Conservation (phyloP, 257 asterid species). For the Solanum verrucosum region DNA sequence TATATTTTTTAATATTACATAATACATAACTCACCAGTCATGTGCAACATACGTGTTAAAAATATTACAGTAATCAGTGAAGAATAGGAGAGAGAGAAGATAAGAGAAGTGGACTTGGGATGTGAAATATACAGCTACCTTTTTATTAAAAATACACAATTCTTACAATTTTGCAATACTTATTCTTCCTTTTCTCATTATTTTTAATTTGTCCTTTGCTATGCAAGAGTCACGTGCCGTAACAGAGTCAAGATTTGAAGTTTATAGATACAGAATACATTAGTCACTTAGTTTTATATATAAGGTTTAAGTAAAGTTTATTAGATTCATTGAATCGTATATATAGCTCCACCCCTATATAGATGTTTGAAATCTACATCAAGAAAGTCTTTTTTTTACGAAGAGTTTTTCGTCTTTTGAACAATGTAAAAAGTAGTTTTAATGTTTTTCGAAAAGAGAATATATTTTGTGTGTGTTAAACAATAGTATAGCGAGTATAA, state of each 20-base stretch:
- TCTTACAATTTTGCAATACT: background rate
- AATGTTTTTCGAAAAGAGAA: background rate
- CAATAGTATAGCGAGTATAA: background rate
- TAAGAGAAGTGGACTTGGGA: background rate
- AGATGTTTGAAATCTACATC: background rate
- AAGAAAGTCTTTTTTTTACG: background rate
- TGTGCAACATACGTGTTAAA: background rate
- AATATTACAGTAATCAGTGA: background rate
- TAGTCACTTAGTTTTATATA: background rate
- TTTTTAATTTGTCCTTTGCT: background rate
- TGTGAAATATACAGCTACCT: background rate
- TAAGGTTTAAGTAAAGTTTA: background rate
- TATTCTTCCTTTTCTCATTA: background rate
- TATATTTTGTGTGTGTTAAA: background rate
- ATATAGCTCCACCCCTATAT: background rate
- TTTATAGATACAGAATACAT: background rate
- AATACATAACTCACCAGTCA: background rate
- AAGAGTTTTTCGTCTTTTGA: background rate
- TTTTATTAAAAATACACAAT: background rate
- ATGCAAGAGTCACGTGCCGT: rapidly evolving
- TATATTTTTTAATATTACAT: background rate
- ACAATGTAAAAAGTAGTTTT: background rate
- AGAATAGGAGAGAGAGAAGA: background rate
- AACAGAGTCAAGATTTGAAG: background rate
- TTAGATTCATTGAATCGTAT: background rate